Base-by-base conservation (phyloP, 352 stramenopile species). In the Pythium pyrilobum region DNA sequence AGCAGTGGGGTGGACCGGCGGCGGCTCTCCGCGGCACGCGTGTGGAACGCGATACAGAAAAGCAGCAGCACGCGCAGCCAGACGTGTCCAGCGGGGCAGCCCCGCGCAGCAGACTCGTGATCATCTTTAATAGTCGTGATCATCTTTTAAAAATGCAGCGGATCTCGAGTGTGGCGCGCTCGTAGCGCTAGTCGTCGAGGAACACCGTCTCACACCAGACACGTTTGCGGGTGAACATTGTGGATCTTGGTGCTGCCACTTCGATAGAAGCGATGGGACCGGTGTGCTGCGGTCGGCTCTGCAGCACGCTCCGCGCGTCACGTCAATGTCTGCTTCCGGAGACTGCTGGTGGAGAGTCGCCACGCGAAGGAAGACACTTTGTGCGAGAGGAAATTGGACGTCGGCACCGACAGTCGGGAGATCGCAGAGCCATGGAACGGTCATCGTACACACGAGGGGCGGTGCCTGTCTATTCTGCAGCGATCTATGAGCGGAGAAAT, bases 141-240 rank as follows among this genome's bases (percentile, higher is more conserved):
- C 6, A 10, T 20, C n/a, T 33, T 36, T 33, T 7, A 49, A 11
- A 18, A 80, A 66, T 5, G 56, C 50, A 3, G 66, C 49, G 25
- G 74, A 74, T 74, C 47, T 67, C 59, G 0, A 81, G 4, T 2
- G 58, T 44, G 11, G 64, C 56, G 1, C 73, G 62, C 27, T 83
- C 71, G 27, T 84, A 87, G 12, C 73, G 63, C 25, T 74, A 77
- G 43, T 85, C 74, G 36, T 85, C 74, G 8, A 85, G 13, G 23
- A 85, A 77, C 4, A 81, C 43, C 0, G 70, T 77, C 7, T 27
- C 32, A 33, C 72, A 69, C 18, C n/a, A n/a, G n/a, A n/a, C 15
- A 12, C 32, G 20, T 5, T 20, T 12, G 27, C 23, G 6, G 4
- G 9, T 33, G 18, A 56, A 65, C 24, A 45, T 29, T 25, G 23